These are phyloP conservation scores for Cinnamomum micranthum DNA, from an alignment of 164 flowering plant genomes.

Conservation along the genomic window DNA sequence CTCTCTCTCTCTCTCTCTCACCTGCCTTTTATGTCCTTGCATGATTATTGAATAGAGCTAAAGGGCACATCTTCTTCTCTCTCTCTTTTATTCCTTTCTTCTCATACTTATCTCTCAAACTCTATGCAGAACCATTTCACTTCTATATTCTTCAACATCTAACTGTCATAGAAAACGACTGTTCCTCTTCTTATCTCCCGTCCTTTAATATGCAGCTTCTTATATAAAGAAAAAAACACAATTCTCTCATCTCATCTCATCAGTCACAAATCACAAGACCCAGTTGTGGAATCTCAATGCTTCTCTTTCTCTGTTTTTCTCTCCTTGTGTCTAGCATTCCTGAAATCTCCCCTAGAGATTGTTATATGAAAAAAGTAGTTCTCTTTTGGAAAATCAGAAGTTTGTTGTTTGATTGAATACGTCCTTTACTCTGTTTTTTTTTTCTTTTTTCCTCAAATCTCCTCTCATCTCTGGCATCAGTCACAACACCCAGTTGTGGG, in stretches of 20 bases:
- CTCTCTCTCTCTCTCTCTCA: constrained; percentile 19
- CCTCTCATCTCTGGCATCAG: neutral
- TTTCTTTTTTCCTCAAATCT: neutral
- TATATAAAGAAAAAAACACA: constrained; percentile 17
- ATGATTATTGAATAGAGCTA: constrained; percentile 20
- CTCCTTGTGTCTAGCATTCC: neutral
- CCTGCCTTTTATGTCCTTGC: constrained; percentile 30
- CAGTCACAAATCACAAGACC: too few species aligned
- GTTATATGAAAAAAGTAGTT: neutral
- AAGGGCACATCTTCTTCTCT: constrained; percentile 7
- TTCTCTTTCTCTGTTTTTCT: neutral
- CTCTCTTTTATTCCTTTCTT: constrained; percentile 4
- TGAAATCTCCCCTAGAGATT: neutral
- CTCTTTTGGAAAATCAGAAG: neutral
- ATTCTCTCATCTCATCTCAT: too few species aligned
- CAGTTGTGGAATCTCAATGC: neutral
- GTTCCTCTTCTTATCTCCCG: constrained; percentile 5
- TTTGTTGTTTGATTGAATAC: neutral
- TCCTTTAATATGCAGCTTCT: constrained; percentile 8
- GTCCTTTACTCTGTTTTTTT: neutral
- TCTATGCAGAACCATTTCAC: neutral
- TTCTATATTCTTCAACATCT: too few species aligned
- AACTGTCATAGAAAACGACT: neutral
- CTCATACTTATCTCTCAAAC: neutral
- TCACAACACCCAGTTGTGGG: neutral